These are phyloP conservation scores for Purpureocillium lavendulum DNA, from an alignment of 2,329 filamentous ascomycete genomes.

Conservation along the genomic window DNA sequence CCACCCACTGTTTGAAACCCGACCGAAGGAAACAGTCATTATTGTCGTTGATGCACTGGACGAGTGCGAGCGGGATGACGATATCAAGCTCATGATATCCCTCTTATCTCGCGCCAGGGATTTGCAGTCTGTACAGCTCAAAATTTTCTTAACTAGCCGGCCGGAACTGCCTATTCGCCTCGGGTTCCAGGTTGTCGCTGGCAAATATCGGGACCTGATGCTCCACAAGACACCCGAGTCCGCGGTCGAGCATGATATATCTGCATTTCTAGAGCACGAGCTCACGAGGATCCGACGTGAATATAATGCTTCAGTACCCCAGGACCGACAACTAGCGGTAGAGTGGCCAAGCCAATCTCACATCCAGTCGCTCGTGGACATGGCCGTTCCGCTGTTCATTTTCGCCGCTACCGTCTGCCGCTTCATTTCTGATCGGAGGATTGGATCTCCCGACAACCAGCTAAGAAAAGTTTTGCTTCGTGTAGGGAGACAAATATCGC, in stretches of 20 bases:
- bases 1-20: slow-evolving; percentile 24
- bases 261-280: slow-evolving; percentile 19
- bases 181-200: slow-evolving; percentile 21
- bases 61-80: slow-evolving; percentile 17
- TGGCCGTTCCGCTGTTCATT: slow-evolving; percentile 25
- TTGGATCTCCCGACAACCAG: slow-evolving; percentile 8
- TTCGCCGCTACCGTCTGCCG: slow-evolving; percentile 22
- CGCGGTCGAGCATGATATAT: slow-evolving; percentile 27
- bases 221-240: slow-evolving; percentile 25
- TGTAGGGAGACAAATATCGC: slow-evolving; percentile 1
- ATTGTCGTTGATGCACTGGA: slow-evolving; percentile 25
- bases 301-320: slow-evolving; percentile 9
- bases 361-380: slow-evolving; percentile 12
- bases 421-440: slow-evolving; percentile 15
- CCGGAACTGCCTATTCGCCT: slow-evolving; percentile 29
- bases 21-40: too few species aligned
- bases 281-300: slow-evolving; percentile 18
- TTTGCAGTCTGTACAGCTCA: slow-evolving; percentile 8
- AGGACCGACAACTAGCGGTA: slow-evolving; percentile 6
- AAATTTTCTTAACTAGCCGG: slow-evolving; percentile 33
- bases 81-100: slow-evolving; percentile 21
- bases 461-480: slow-evolving; percentile 12
- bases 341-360: slow-evolving; percentile 18
- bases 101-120: background rate
- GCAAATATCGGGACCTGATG: slow-evolving; percentile 13